These are phyloP conservation scores for Mycena albidolilacea DNA, from an alignment of 768 basidiomycete species.

Conservation along the genomic window DNA sequence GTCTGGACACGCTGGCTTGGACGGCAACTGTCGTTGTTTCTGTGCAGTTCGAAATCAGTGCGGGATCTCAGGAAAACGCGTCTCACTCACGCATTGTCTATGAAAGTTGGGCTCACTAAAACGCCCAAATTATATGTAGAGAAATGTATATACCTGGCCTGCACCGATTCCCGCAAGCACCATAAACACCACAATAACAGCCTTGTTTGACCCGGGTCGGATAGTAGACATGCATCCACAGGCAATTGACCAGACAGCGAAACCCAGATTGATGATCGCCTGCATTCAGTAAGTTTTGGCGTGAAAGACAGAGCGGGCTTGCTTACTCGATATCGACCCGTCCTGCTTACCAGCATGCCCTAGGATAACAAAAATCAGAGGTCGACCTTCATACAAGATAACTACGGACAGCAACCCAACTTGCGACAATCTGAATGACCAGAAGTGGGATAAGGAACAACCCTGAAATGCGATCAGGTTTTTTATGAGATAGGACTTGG, in stretches of 20 bases:
- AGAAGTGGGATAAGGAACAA: slow-evolving; percentile 80
- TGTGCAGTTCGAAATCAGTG: background rate
- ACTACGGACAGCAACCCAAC: slow-evolving; percentile 65
- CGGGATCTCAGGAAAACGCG: background rate
- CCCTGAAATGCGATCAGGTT: slow-evolving; percentile 46
- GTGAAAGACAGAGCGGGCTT: background rate
- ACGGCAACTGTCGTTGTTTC: slow-evolving; percentile 79
- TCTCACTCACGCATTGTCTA: slow-evolving; percentile 58
- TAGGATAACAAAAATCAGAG: slow-evolving; percentile 42
- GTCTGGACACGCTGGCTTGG: slow-evolving; percentile 78
- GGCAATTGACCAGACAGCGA: slow-evolving; percentile 77
- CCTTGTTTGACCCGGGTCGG: slow-evolving; percentile 61
- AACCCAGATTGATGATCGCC: slow-evolving; percentile 75
- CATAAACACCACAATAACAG: slow-evolving; percentile 72
- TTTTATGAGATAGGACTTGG: background rate
- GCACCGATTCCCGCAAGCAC: slow-evolving; percentile 72
- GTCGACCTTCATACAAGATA: no score
- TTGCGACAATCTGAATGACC: slow-evolving; percentile 72
- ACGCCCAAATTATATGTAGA: background rate
- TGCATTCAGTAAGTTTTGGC: slow-evolving; percentile 40
- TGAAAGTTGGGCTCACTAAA: background rate
- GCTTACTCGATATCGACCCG: slow-evolving; percentile 72
- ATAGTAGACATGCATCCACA: slow-evolving; percentile 81
- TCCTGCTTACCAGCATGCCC: slow-evolving; percentile 74
- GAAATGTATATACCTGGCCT: slow-evolving; percentile 61